Percentiles rank a stretch among this genome's conserved stretches.
Conservation (phyloP, 1,139 yeast species). For the Pichia inconspicua region DNA sequence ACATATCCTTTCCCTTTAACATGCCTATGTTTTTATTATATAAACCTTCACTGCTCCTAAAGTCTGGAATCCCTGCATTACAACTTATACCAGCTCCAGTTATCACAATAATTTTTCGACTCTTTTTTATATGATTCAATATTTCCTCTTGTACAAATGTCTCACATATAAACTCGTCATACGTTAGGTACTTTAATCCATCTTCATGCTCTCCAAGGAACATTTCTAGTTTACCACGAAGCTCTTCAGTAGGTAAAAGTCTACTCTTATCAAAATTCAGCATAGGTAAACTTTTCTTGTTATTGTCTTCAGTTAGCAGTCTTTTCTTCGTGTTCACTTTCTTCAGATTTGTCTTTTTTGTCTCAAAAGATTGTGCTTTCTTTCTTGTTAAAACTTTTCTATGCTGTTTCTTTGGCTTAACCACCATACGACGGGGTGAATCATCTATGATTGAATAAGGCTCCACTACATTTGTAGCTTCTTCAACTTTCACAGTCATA, state of each 20-base stretch:
- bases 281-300: background rate
- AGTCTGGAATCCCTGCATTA: constrained; percentile 95
- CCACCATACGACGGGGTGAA: background rate
- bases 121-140: constrained; percentile 18
- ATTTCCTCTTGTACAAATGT: constrained; percentile 2
- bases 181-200: constrained; percentile 8
- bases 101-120: constrained; percentile 47
- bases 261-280: background rate
- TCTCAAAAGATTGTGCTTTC: too few species aligned
- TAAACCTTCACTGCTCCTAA: constrained; percentile 76
- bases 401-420: background rate
- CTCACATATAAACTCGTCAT: constrained; percentile 4
- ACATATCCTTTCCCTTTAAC: constrained; percentile 77
- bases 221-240: constrained; percentile 2
- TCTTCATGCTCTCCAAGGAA: background rate
- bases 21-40: constrained; percentile 54
- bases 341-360: background rate
- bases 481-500: background rate
- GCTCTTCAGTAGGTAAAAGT: constrained; percentile 1
- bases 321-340: background rate
- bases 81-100: constrained; percentile 97
- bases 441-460: background rate
- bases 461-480: background rate
- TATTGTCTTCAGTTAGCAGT: background rate
- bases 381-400: background rate